Evolutionary conservation across 495 filamentous ascomycete genomes (phyloP), one percentile per base, ranked within the genome.

Genomic region (Aspergillus diversus): DNA sequence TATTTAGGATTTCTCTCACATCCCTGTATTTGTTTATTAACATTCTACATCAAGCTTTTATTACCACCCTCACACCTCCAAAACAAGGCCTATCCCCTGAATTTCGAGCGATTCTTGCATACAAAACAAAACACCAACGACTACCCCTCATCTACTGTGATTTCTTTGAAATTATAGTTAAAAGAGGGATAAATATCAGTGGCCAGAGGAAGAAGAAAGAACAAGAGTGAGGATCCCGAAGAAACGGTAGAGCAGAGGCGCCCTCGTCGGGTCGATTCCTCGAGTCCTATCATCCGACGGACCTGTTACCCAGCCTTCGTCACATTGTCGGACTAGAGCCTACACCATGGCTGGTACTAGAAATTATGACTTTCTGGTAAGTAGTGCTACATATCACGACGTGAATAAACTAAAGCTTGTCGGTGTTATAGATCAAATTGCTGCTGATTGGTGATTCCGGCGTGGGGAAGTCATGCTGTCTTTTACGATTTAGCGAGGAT

Each of bases 361-460:
- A 73, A 98, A 98, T 79, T 99, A 99, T 76, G 95, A 99, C 74
- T 98, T 98, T 76, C 83, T 99, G 80, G 94, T 97, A 87, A 69
- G 85, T 81, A 54, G 37, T 35, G 16, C 12, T 49, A 34, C 42
- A 16, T 21, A 35, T 37, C 31, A 57, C 39, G 39, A 16, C 17
- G 33, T 55, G 13, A 47, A 37, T 31, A 16, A 33, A 32, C 64
- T 63, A 63, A 63, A 31, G n/a, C 7, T 32, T 50, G 56, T 57
- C 47, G 5, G 21, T 59, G 11, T 34, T 57, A 65, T 73, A 97
- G 95, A 99, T 99, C 83, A 99, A 99, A 83, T 86, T 99, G 59
- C 86, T 99, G 72, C 86, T 99, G 74, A 99, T 99, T 73, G 95
- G 95, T 71, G 95, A 99, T 81, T 97, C 93, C 15, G 95, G 95